These are phyloP conservation scores for Dentipellis fragilis DNA, from an alignment of 768 basidiomycete genomes.

Conservation along the genomic window DNA sequence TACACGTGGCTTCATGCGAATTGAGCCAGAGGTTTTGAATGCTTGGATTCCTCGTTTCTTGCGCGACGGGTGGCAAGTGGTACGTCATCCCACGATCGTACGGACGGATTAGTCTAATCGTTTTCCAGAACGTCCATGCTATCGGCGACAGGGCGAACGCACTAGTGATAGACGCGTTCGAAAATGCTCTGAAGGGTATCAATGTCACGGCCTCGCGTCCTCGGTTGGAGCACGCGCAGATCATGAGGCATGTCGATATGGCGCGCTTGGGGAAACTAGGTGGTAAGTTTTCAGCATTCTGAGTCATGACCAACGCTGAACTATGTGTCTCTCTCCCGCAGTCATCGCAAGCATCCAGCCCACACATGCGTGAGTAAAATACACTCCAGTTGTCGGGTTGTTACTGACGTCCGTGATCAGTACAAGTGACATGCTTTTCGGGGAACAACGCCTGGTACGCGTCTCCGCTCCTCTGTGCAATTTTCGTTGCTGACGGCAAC, in stretches of 20 bases:
- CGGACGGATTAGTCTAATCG: not conserved
- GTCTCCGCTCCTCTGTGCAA: not conserved
- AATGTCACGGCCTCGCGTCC: conserved; percentile 62
- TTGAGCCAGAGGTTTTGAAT: conserved; percentile 49
- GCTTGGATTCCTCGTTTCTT: conserved; percentile 61
- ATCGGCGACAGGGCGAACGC: conserved; percentile 85
- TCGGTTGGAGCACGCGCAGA: conserved; percentile 86
- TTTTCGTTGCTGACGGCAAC: not conserved
- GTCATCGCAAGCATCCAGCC: conserved; percentile 90
- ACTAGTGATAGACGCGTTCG: conserved; percentile 76
- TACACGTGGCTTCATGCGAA: conserved; percentile 71
- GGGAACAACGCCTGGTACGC: conserved; percentile 66
- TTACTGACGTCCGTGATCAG: conserved; percentile 22
- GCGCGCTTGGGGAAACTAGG: conserved; percentile 68
- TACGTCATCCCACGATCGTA: conserved; percentile 27
- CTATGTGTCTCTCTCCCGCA: conserved; percentile 18
- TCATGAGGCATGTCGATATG: conserved; percentile 72
- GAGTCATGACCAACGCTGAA: not conserved
- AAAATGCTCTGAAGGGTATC: conserved; percentile 47
- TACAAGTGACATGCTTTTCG: conserved; percentile 86
- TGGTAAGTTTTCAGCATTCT: conserved; percentile 32
- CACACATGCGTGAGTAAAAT: conserved; percentile 63
- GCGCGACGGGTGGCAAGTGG: conserved; percentile 84
- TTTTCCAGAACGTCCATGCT: conserved; percentile 69
- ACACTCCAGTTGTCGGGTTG: not conserved